These are phyloP conservation scores for Endocalyx cinctus DNA, from an alignment of 2,329 filamentous ascomycete species.

Conservation along the genomic window DNA sequence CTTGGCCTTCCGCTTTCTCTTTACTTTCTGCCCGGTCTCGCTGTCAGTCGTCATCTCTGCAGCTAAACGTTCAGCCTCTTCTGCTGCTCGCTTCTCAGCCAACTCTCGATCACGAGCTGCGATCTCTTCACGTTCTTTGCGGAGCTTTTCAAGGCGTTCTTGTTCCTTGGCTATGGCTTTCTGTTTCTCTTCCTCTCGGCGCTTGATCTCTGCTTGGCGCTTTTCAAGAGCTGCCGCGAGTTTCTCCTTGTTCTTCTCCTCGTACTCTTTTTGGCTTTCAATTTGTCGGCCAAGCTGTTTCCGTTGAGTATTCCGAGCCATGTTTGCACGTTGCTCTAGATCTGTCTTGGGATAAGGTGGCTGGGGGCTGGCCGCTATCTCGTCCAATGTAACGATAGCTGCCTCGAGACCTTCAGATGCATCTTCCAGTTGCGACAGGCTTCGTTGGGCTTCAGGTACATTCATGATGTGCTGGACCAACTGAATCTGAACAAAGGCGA, in stretches of 20 bases:
- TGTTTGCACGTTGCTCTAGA: conserved; percentile 91
- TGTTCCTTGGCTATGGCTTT: conserved; percentile 64
- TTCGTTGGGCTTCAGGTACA: conserved; percentile 71
- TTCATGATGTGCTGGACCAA: conserved; percentile 76
- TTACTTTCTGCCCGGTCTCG: conserved; percentile 77
- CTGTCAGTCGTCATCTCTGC: conserved; percentile 78
- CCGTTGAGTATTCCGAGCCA: conserved; percentile 92
- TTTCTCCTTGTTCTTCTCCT: conserved; percentile 87
- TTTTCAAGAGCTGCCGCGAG: conserved; percentile 74
- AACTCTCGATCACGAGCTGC: conserved; percentile 69
- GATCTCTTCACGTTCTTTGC: conserved; percentile 81
- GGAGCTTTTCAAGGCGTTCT: conserved; percentile 74
- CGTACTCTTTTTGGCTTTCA: conserved; percentile 82
- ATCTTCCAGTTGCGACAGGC: conserved; percentile 73
- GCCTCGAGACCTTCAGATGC: conserved; percentile 77
- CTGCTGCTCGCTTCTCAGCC: conserved; percentile 66
- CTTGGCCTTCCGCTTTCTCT: conserved; percentile 65
- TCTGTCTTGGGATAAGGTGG: conserved; percentile 87
- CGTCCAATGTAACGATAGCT: conserved; percentile 70
- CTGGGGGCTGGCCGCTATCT: conserved; percentile 57
- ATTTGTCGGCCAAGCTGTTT: conserved; percentile 85
- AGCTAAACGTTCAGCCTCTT: conserved; percentile 63
- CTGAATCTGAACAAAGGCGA: conserved; percentile 95
- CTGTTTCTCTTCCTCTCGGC: conserved; percentile 71
- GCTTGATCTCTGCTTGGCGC: conserved; percentile 74